Percentiles rank a stretch among this genome's conserved stretches.
phyloP scores from a whole-genome alignment of 345 rosid species.

The Melastoma malabathricum region DNA sequence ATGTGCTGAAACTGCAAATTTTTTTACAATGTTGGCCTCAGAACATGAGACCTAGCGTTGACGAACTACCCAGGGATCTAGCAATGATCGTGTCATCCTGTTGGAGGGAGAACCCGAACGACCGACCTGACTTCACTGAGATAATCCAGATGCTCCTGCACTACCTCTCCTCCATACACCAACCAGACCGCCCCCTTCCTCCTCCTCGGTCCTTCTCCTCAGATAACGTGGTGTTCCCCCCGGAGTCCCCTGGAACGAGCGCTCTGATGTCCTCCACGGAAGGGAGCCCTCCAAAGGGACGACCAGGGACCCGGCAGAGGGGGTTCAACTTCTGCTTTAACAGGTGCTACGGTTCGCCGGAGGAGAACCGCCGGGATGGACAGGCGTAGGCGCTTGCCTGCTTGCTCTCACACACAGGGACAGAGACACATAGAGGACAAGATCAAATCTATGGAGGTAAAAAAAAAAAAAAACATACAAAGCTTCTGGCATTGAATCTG shows the following conservation, averaged over 20 bases:
- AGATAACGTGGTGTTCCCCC: constrained; percentile 52
- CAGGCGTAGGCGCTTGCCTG: no score
- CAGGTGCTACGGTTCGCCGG: constrained; percentile 32
- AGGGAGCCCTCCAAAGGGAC: constrained; percentile 14
- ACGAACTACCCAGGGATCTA: constrained; percentile 63
- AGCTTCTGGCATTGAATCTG: no score
- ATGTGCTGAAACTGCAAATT: neutral
- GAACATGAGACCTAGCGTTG: constrained; percentile 86
- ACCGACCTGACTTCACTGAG: constrained; percentile 68
- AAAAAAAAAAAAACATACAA: no score
- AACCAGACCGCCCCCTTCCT: constrained; percentile 31
- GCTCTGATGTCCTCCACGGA: constrained; percentile 66
- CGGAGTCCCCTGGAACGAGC: constrained; percentile 83
- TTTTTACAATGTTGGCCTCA: constrained; percentile 15
- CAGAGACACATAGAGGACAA: no score
- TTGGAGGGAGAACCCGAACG: constrained; percentile 93
- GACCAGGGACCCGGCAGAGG: constrained; percentile 25
- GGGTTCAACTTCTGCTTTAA: constrained; percentile 73
- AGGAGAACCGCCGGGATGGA: no score
- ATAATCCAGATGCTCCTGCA: constrained; percentile 75
- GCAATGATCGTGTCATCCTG: constrained; percentile 78
- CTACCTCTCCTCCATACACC: constrained; percentile 47
- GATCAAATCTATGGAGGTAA: no score
- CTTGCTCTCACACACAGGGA: no score
- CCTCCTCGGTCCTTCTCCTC: constrained; percentile 40